Evolutionary conservation across 306 rosid genomes (phyloP).

Genomic region (Senna tora): DNA sequence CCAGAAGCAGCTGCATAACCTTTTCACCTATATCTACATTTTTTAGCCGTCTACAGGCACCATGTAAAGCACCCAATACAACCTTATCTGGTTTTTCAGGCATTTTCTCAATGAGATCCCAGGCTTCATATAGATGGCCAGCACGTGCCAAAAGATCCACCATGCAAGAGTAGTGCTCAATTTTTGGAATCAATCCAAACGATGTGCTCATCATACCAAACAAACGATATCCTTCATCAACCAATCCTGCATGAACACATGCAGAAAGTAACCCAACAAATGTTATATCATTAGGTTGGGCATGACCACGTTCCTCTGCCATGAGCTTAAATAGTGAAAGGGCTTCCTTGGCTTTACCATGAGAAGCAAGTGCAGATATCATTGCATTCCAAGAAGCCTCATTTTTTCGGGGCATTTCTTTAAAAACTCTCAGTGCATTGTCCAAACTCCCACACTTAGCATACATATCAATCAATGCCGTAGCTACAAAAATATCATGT

Average conservation of each 20-base stretch:
- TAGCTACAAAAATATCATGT: conserved; percentile 68
- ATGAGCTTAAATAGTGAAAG: conserved; percentile 66
- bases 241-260: conserved; percentile 86
- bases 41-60: conserved; percentile 75
- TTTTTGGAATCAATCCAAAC: conserved; percentile 74
- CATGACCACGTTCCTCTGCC: conserved; percentile 61
- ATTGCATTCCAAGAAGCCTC: conserved; percentile 96
- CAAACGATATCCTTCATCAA: conserved; percentile 66
- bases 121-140: conserved; percentile 77
- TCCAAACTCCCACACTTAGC: conserved; percentile 92
- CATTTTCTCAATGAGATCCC: conserved; percentile 82
- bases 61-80: conserved; percentile 79
- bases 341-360: conserved; percentile 82
- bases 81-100: conserved; percentile 88
- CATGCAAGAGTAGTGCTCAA: conserved; percentile 97
- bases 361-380: conserved; percentile 95
- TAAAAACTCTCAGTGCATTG: conserved; percentile 70
- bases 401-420: conserved; percentile 73
- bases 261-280: conserved; percentile 92
- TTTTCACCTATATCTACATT: conserved; percentile 70
- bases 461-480: conserved; percentile 91
- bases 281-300: conserved; percentile 79
- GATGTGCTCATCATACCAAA: conserved; percentile 72
- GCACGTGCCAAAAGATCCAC: conserved; percentile 91
- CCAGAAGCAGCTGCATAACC: conserved; percentile 68